Percentiles rank a stretch among this genome's conserved stretches.
phyloP scores from a whole-genome alignment of 441 rosid genomes.

The Gossypium trilobum region DNA sequence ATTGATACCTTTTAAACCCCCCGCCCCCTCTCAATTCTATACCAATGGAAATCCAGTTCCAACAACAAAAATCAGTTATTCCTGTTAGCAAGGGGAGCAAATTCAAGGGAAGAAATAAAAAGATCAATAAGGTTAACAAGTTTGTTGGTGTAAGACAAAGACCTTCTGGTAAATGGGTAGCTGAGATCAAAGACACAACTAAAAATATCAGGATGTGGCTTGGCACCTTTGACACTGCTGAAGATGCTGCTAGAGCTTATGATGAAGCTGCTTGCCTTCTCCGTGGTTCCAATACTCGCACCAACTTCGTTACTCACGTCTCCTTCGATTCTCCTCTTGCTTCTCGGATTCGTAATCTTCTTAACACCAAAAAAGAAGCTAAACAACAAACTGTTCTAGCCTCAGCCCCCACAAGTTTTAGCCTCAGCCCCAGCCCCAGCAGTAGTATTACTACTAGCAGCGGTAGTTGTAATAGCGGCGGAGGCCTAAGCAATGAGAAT shows the following conservation, averaged over 20 bases:
- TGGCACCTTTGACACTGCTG: slow-evolving; percentile 64
- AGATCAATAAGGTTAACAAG: slow-evolving; percentile 26
- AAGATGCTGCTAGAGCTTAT: slow-evolving; percentile 66
- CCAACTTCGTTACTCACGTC: slow-evolving; percentile 51
- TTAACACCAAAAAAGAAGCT: slow-evolving; percentile 37
- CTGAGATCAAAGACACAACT: slow-evolving; percentile 74
- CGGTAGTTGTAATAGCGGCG: slow-evolving; percentile 15
- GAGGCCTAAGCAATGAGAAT: slow-evolving; percentile 15
- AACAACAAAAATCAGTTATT: slow-evolving; percentile 23
- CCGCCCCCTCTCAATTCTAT: neutral
- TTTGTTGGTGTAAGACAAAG: slow-evolving; percentile 70
- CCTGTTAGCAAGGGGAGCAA: slow-evolving; percentile 28
- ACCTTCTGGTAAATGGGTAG: slow-evolving; percentile 79
- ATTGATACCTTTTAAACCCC: neutral
- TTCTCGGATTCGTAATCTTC: slow-evolving; percentile 47
- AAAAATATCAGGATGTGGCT: slow-evolving; percentile 75
- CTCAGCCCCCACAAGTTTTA: slow-evolving; percentile 16
- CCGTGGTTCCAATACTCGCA: slow-evolving; percentile 65
- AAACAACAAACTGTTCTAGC: slow-evolving; percentile 20
- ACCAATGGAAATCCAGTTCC: slow-evolving; percentile 49
- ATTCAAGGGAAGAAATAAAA: slow-evolving; percentile 33
- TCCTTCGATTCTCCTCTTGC: slow-evolving; percentile 57
- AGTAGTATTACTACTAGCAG: slow-evolving; percentile 7
- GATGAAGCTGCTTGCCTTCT: slow-evolving; percentile 79
- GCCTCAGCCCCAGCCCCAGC: slow-evolving; percentile 13